These are phyloP conservation scores for Aspergillus quadricinctus DNA, from an alignment of 2,329 filamentous ascomycete genomes.

Conservation along the genomic window DNA sequence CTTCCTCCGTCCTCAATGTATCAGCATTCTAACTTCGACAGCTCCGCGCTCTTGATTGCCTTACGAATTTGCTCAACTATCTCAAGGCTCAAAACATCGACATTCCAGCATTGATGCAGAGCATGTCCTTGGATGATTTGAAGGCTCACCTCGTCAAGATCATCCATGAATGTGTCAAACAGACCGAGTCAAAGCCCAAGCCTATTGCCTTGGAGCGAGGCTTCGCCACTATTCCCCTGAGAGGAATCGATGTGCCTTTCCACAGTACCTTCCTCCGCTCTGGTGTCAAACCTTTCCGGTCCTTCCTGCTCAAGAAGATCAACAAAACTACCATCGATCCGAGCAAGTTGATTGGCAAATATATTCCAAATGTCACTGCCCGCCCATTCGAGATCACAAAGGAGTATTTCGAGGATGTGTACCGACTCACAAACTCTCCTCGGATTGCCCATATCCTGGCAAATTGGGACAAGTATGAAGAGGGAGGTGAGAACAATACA, in stretches of 20 bases:
- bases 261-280: slow-evolving; percentile 97
- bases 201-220: slow-evolving; percentile 89
- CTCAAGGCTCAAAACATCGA: slow-evolving; percentile 96
- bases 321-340: slow-evolving; percentile 98
- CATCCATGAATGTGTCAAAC: slow-evolving; percentile 80
- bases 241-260: slow-evolving; percentile 98
- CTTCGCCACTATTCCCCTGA: slow-evolving; percentile 93
- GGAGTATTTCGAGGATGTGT: slow-evolving; percentile 99
- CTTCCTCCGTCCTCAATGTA: background rate
- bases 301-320: slow-evolving; percentile 99
- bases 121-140: slow-evolving; percentile 80
- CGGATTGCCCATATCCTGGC: slow-evolving; percentile 58
- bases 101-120: slow-evolving; percentile 86
- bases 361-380: slow-evolving; percentile 98
- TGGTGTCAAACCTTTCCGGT: slow-evolving; percentile 97
- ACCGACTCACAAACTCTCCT: slow-evolving; percentile 79
- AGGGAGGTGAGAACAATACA: slow-evolving; percentile 25
- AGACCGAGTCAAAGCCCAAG: slow-evolving; percentile 81
- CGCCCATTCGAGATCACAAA: slow-evolving; percentile 92
- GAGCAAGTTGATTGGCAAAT: slow-evolving; percentile 93
- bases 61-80: slow-evolving; percentile 83
- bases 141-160: slow-evolving; percentile 87
- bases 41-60: slow-evolving; percentile 60
- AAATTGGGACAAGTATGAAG: slow-evolving; percentile 74
- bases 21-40: slow-evolving; percentile 22